Evolutionary conservation across 2,329 filamentous ascomycete species (phyloP).

Genomic region (Monosporascus sp.): DNA sequence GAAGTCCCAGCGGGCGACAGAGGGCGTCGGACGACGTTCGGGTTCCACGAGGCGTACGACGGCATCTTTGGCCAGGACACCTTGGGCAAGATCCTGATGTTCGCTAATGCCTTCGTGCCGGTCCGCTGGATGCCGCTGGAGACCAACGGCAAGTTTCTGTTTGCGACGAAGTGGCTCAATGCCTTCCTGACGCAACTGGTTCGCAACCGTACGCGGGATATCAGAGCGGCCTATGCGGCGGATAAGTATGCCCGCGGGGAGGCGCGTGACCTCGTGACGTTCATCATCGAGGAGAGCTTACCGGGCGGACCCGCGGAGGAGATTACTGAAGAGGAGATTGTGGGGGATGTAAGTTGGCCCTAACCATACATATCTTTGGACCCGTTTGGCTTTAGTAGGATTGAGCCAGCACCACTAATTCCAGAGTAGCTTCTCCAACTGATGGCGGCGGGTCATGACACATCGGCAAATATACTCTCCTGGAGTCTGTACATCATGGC

Average conservation of each 20-base stretch:
- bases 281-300: slow-evolving; percentile 11
- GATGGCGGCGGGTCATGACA: slow-evolving; percentile 32
- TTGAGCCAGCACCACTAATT: no score
- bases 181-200: slow-evolving; percentile 2
- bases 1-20: neutral
- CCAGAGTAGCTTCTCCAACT: slow-evolving; percentile 25
- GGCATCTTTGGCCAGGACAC: slow-evolving; percentile 5
- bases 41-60: slow-evolving; percentile 8
- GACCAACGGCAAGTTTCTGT: slow-evolving; percentile 5
- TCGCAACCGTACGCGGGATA: slow-evolving; percentile 1
- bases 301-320: slow-evolving; percentile 9
- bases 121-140: slow-evolving; percentile 8
- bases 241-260: neutral
- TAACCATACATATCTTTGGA: neutral
- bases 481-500: slow-evolving; percentile 30
- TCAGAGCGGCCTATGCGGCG: neutral
- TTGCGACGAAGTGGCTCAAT: slow-evolving; percentile 5
- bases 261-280: slow-evolving; percentile 8
- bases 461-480: slow-evolving; percentile 27
- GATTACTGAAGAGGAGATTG: slow-evolving; percentile 24
- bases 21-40: neutral
- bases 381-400: no score
- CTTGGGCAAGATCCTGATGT: slow-evolving; percentile 5
- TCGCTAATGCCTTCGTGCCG: slow-evolving; percentile 5
- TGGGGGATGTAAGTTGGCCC: slow-evolving; percentile 11